Base-by-base conservation (phyloP, 129 eudicot genomes). In the Silybum marianum region DNA sequence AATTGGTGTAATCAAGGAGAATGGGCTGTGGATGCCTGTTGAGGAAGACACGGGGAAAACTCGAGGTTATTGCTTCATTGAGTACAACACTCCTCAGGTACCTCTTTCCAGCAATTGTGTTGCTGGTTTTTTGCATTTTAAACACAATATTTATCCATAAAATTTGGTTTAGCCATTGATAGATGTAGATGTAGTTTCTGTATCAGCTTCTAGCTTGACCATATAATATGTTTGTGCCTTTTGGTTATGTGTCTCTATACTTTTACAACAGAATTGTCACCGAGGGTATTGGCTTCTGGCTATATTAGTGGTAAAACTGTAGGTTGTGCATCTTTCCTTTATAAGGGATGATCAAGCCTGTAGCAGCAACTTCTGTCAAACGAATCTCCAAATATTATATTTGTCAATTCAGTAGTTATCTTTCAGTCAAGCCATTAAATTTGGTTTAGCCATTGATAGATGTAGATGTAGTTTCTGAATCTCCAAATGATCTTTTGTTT, bases 11-110 rank as follows among this genome's bases (percentile, higher is more conserved):
- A 82, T 82, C 1, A 82, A 76, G 78, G 84, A 73, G 30, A 73
- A 81, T 24, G 85, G 80, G 2, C 79, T 82, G 46, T 82, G 85
- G 85, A 82, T 82, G 80, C 85, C 85, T 25, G 75, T 82, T 67
- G 79, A 82, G 12, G 74, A 73, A 81, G 84, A 66, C 54, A 81
- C 84, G 0, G 84, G 79, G 3, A 73, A 28, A 67, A 82, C 85
- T 21, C 74, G 65, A 13, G 81, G 85, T 38, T 82, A 82, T 67
- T 82, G 85, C 80, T 82, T 82, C 69, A 75, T 82, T 5, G 85
- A 82, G 26, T 82, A 63, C 51, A 82, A 75, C 10, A 74, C 80
- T 75, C 75, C 58, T 28, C 80, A 82, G 76, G 85, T 76, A 34
- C 44, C 28, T 72, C 75, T 46, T 25, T 25, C 44, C 66, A 3